Evolutionary conservation across 768 basidiomycete genomes (phyloP), one percentile per base, ranked within the genome.

Genomic region (Calocybe gangraenosa): DNA sequence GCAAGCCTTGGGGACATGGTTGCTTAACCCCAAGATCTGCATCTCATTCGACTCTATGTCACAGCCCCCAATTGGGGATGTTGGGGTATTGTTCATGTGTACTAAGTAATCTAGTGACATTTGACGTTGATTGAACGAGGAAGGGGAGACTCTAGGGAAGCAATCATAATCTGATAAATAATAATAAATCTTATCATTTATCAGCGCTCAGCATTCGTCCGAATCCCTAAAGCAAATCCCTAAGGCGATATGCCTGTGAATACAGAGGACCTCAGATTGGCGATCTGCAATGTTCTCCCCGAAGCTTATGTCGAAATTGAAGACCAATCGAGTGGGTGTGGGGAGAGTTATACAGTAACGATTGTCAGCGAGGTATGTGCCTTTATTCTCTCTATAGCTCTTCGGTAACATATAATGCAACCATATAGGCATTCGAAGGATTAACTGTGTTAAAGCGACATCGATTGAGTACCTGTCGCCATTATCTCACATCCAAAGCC

Each of bases 381-480:
- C 20, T 17, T 10, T 30, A 21, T 6, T 21, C 2, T 9, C 13
- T 17, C 15, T 15, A 28, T 5, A 28, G 6, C 5, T 5, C 25
- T 6, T 6, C 25, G 25, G 5, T 28, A 11, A 19, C 23, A 9
- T n/a, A 31, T 41, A 20, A 13, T 8, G n/a, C n/a, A n/a, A n/a
- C n/a, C 1, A 7, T 20, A 33, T 47, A 87, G 82, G 79, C 74
- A 0, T 92, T 92, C 55, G 79, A 87, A 62, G 87, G 87, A 6
- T 87, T 88, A 65, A 74, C 72, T 10, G 90, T 86, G n/a, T 71
- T 92, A n/a, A 76, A 79, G 13, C 71, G 82, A 56, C 89, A 92
- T 59, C 71, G 81, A 33, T 67, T 78, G 62, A 77, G 89, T 90
- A 57, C 43, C 75, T 20, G 23, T 10, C 31, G 44, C 42, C 17